These are phyloP conservation scores for Citrus australasica DNA, from an alignment of 345 rosid species.

Conservation along the genomic window DNA sequence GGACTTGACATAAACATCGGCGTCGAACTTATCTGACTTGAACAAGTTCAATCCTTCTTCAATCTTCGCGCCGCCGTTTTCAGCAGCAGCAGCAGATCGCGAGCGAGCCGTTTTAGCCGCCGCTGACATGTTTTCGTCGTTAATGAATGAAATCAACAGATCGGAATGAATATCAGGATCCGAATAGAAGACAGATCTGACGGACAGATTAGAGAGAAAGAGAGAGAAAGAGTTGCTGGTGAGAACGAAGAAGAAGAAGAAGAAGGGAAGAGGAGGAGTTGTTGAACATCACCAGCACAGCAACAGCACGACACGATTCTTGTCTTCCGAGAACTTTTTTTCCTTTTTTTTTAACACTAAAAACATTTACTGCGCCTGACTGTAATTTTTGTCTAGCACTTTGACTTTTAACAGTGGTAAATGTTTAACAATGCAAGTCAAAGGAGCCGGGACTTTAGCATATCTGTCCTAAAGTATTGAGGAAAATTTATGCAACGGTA, in stretches of 20 bases:
- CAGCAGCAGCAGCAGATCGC: slow-evolving; percentile 49
- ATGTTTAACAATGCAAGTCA: no score
- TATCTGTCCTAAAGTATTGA: no score
- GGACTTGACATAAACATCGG: slow-evolving; percentile 87
- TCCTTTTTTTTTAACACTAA: no score
- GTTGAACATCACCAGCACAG: no score
- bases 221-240: slow-evolving; percentile 5
- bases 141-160: background rate
- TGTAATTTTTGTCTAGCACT: background rate
- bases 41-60: slow-evolving; percentile 84
- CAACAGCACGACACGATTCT: slow-evolving; percentile 2
- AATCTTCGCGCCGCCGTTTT: slow-evolving; percentile 64
- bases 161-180: background rate
- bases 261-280: no score
- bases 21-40: slow-evolving; percentile 93
- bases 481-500: no score
- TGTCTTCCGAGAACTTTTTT: background rate
- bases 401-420: no score
- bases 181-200: slow-evolving; percentile 7
- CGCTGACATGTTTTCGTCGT: slow-evolving; percentile 40
- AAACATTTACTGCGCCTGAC: background rate
- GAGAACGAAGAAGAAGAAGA: background rate
- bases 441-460: no score
- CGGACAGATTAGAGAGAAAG: background rate
- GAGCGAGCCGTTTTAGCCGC: slow-evolving; percentile 63